phyloP scores from a whole-genome alignment of 192 early-diverging fungal species.

The Backusella tarrabulga region DNA sequence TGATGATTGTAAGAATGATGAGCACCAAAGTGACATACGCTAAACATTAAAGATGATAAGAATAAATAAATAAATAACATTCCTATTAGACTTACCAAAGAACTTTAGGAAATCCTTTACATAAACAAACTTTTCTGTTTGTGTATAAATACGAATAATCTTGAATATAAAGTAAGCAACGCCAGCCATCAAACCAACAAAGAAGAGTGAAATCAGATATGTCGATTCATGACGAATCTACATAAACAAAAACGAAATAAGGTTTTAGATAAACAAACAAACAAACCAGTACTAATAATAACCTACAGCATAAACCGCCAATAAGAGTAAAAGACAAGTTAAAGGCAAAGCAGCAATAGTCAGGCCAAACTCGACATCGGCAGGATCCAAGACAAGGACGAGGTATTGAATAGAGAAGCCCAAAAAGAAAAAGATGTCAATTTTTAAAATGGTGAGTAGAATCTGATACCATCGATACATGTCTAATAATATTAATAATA shows the following conservation, averaged over 20 bases:
- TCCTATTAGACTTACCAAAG: slow-evolving; percentile 54
- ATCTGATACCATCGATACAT: slow-evolving; percentile 73
- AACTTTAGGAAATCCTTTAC: slow-evolving; percentile 64
- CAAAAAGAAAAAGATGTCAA: slow-evolving; percentile 83
- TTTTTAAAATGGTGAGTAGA: slow-evolving; percentile 75
- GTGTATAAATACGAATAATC: slow-evolving; percentile 57
- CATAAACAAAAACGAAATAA: background rate
- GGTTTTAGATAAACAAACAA: background rate
- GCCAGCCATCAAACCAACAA: slow-evolving; percentile 56
- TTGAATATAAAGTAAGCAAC: slow-evolving; percentile 73
- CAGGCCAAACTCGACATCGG: slow-evolving; percentile 50
- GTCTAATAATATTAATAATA: slow-evolving; percentile 24
- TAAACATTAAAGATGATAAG: background rate
- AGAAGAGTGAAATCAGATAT: slow-evolving; percentile 56
- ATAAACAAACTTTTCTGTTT: slow-evolving; percentile 42
- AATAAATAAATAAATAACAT: background rate
- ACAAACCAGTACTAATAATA: background rate
- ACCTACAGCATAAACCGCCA: slow-evolving; percentile 65
- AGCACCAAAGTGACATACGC: background rate
- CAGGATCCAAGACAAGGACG: slow-evolving; percentile 48
- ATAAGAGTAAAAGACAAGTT: slow-evolving; percentile 56
- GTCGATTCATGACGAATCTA: slow-evolving; percentile 64
- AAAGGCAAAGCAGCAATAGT: slow-evolving; percentile 57
- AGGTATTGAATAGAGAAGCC: slow-evolving; percentile 69
- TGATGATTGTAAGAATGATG: background rate